These are phyloP conservation scores for Puccinia brachypodii DNA, from an alignment of 1,284 basidiomycete species.

Conservation along the genomic window DNA sequence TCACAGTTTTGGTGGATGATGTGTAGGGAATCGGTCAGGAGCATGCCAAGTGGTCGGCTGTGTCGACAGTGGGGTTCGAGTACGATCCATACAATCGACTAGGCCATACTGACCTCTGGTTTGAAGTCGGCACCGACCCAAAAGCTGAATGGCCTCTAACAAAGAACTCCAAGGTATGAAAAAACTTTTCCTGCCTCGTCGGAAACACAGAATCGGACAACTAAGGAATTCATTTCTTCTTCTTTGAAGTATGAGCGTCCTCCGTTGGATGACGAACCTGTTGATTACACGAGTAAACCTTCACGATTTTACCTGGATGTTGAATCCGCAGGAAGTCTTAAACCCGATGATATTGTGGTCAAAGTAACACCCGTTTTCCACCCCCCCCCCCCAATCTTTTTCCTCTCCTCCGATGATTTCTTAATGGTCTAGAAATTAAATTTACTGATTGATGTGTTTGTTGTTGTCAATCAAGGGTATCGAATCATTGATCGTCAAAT, in stretches of 20 bases:
- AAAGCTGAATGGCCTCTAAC: conserved; percentile 76
- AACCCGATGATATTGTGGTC: conserved; percentile 82
- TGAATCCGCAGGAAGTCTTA: conserved; percentile 83
- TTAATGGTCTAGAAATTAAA: too few relatives aligned
- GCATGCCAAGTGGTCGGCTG: conserved; percentile 98
- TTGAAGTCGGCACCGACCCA: conserved; percentile 65
- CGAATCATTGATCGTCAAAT: conserved; percentile 47
- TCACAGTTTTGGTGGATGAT: background rate
- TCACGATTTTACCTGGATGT: conserved; percentile 86
- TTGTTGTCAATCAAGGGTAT: conserved; percentile 19
- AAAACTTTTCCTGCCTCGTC: background rate
- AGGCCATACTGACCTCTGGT: conserved; percentile 95
- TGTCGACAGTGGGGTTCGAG: conserved; percentile 91
- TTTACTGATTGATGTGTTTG: background rate
- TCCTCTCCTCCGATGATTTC: too few relatives aligned
- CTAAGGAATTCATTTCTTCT: background rate
- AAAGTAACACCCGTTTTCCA: conserved; percentile 62
- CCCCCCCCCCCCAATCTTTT: background rate
- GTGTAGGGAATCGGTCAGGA: conserved; percentile 90
- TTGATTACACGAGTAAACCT: conserved; percentile 83
- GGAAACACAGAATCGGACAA: background rate
- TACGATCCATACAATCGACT: conserved; percentile 98
- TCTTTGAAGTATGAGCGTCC: conserved; percentile 66
- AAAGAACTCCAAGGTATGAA: conserved; percentile 66
- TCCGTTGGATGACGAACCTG: conserved; percentile 73